Conservation (phyloP, 2,329 filamentous ascomycete species). For the Aureobasidium sp. region DNA sequence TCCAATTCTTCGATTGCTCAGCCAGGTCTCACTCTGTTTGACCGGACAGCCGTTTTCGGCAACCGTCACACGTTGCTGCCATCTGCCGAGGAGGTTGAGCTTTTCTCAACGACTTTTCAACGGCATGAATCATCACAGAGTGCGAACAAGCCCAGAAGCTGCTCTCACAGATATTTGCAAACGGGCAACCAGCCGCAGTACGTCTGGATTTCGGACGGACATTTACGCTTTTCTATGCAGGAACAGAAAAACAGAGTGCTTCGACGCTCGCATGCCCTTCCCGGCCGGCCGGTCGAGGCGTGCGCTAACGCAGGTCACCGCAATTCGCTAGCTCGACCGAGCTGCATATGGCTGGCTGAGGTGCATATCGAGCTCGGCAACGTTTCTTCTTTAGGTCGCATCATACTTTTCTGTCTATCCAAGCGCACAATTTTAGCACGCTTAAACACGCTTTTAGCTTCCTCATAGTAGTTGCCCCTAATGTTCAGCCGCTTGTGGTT, state of each 20-base stretch:
- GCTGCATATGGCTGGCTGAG: background rate
- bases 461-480: background rate
- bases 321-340: background rate
- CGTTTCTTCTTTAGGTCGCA: conserved; percentile 3
- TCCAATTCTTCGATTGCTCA: background rate
- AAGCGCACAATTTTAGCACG: background rate
- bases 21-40: background rate
- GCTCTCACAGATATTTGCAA: background rate
- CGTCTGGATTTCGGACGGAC: background rate
- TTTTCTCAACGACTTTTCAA: background rate
- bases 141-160: background rate
- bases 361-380: background rate
- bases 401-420: background rate
- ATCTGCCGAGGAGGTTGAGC: background rate
- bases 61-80: background rate
- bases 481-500: conserved; percentile 8
- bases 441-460: conserved; percentile 5
- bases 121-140: background rate
- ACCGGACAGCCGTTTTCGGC: conserved; percentile 1
- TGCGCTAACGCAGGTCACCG: background rate
- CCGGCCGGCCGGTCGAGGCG: background rate
- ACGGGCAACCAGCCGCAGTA: too few relatives aligned
- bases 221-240: background rate
- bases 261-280: background rate
- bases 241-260: background rate